phyloP scores from a whole-genome alignment of 2,329 filamentous ascomycete genomes.

The Parastagonospora avenae region DNA sequence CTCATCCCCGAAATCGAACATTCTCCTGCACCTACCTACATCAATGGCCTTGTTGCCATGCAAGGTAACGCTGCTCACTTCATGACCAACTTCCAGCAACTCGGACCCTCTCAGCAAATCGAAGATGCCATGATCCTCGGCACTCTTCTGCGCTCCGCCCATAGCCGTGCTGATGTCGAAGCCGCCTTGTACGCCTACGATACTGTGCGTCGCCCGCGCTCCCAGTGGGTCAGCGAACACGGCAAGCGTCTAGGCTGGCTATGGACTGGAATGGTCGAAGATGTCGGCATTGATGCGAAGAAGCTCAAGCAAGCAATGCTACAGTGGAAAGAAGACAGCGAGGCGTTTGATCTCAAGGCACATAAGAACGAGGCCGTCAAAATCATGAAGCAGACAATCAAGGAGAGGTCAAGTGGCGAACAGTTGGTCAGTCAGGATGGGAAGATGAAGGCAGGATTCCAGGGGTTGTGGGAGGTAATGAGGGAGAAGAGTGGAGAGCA shows the following conservation, averaged over 20 bases:
- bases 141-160: not conserved
- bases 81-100: conserved; percentile 3
- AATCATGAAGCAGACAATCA: not conserved
- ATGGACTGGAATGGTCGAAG: not conserved
- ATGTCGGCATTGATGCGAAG: not conserved
- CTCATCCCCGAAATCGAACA: conserved; percentile 1
- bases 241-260: conserved; percentile 1
- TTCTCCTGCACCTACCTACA: not conserved
- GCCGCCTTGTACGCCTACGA: not conserved
- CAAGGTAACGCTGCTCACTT: not conserved
- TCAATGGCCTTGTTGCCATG: not conserved
- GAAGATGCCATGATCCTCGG: conserved; percentile 3
- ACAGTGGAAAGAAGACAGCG: not conserved
- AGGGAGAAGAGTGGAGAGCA: no score
- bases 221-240: not conserved
- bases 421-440: no score
- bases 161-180: not conserved
- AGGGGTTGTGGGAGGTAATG: no score
- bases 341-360: not conserved
- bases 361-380: not conserved
- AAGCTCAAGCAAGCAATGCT: not conserved
- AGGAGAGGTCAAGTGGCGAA: no score
- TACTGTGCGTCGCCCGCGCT: not conserved
- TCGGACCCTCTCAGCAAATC: not conserved
- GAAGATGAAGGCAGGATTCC: no score